Evolutionary conservation across 768 basidiomycete species (phyloP), one percentile per base, ranked within the genome.

Genomic region (Wakefieldia striispora): DNA sequence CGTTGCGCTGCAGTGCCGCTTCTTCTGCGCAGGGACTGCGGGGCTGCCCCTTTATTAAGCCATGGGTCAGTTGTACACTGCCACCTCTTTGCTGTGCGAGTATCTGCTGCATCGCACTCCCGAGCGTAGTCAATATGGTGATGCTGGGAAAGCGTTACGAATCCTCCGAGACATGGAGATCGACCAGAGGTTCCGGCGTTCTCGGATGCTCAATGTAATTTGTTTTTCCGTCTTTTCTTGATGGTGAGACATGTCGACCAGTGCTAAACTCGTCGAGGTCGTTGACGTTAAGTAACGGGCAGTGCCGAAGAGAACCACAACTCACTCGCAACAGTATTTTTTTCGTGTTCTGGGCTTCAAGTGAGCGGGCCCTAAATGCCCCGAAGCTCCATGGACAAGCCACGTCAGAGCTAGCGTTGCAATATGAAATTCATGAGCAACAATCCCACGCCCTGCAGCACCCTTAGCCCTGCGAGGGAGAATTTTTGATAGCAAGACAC

Each of bases 1-100:
- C 26, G 36, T 24, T 40, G 33, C 51, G 39, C 45, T 64, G 56
- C 60, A 51, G 43, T 57, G 52, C 49, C 57, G 54, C 38, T 39
- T 29, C 29, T 29, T 29, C 1, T 14, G 33, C 33, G 33, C 33
- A 33, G 33, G 16, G 33, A 51, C 19, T 26, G 51, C 58, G 38
- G 41, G 43, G 45, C 41, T 33, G 16, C 33, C 33, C 33, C 33
- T 48, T 40, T 40, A 55, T 56, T 57, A 51, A 57, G 23, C 43
- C 45, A 51, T 35, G 39, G 49, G 29, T 37, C 19, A 35, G 43
- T 20, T 2, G 7, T 16, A 24, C 65, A 67, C 56, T 23, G 66
- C 66, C 66, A 68, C 54, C 41, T 13, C 26, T 6, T 29, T 29
- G 29, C 29, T 26, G 21, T 23, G 20, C 17, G 20, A 44, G 27